Conservation (phyloP, 75 land plant genomes). For the Chamaecyparis obtusa region DNA sequence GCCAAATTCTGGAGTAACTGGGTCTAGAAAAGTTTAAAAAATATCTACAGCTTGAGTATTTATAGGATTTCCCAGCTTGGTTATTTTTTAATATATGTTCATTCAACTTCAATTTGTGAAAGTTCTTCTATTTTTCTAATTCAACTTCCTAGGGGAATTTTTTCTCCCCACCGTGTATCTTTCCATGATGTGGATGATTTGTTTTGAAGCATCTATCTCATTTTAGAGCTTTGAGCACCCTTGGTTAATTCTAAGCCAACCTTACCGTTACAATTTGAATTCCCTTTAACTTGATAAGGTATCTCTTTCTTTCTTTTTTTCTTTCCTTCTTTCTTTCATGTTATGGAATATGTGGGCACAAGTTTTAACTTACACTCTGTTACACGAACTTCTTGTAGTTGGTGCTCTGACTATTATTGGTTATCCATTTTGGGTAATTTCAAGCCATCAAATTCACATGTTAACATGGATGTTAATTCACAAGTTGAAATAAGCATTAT, state of each 20-base stretch:
- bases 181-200: neutral
- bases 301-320: too few species aligned
- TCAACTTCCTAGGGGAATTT: too few species aligned
- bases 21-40: neutral
- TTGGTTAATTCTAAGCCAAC: too few species aligned
- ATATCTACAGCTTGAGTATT: neutral
- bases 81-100: too few species aligned
- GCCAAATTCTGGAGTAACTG: neutral
- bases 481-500: too few species aligned
- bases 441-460: neutral
- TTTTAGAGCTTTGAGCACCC: neutral
- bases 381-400: neutral
- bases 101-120: too few species aligned
- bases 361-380: neutral
- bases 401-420: neutral
- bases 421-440: neutral
- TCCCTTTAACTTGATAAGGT: neutral
- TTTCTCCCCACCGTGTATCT: neutral
- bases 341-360: neutral
- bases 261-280: too few species aligned
- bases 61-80: too few species aligned
- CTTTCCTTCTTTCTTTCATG: neutral
- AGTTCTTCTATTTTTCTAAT: too few species aligned
- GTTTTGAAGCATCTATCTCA: neutral
- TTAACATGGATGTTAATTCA: conserved; percentile 4